Evolutionary conservation across 73 alveolate genomes (phyloP), one percentile per base, ranked within the genome.

Genomic region (Paramecium sonneborni): DNA sequence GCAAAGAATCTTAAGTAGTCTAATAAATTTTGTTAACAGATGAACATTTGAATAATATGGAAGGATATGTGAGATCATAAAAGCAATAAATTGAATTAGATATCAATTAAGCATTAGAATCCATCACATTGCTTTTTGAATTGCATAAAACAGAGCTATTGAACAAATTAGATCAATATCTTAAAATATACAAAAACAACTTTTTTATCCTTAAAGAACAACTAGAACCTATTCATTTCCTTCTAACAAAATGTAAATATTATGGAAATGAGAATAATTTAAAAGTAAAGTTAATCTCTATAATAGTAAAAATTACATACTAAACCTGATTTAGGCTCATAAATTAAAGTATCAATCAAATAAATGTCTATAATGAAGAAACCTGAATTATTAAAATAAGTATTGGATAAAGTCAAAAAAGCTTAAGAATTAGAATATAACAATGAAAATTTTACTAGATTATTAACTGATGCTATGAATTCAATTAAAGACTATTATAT

Each of bases 281-380:
- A 8, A 39, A 46, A 44, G 76, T 79, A 41, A 34, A 6, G 0
- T 3, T 74, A 14, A 11, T 37, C 20, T 74, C 0, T 37, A 74
- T 74, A 3, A 24, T 74, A 74, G 87, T 15, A 37, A 74, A 79
- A 79, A 79, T 79, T 79, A 7, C 90, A 79, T 79, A 43, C 90
- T 18, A 24, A 79, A 11, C 74, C 90, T 6, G 69, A 26, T 24
- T 79, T 79, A 44, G 90, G 90, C 5, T 30, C 46, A 21, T 43
- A 79, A 46, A 7, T 79, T 7, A 79, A 79, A 18, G 55, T 44
- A 5, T 79, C 76, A 21, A 21, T 79, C 11, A 39, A 79, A 24
- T n/a, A 32, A 6, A 41, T 79, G 72, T 20, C 69, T 0, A 41
- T 26, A 3, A 23, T 34, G 12, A 35, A 72, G 35, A 79, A 46